A percentile compares a stretch with the other conserved stretches of the same genome.
Conservation (phyloP, 2,329 filamentous ascomycete species). For the Pseudopyrenochaeta lycopersici region DNA sequence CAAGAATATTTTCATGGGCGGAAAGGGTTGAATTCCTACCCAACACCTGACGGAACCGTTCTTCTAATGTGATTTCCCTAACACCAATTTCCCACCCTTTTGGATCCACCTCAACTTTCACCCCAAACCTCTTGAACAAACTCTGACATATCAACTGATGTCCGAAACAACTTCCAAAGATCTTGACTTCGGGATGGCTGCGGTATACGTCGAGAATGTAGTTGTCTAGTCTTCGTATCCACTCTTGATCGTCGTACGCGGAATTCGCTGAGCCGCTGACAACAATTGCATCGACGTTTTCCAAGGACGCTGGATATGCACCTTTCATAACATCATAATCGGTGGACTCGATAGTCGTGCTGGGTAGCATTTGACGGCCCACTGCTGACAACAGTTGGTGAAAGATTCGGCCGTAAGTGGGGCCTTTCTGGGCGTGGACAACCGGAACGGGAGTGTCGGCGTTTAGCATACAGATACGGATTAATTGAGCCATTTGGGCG, state of each 20-base stretch:
- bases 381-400: slow-evolving; percentile 32
- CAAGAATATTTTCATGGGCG: neutral
- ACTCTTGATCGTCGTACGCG: slow-evolving; percentile 38
- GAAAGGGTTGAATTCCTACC: neutral
- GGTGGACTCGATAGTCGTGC: slow-evolving; percentile 32
- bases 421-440: slow-evolving; percentile 23
- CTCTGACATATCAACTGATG: slow-evolving; percentile 54
- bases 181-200: slow-evolving; percentile 40
- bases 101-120: slow-evolving; percentile 33
- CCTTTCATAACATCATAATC: slow-evolving; percentile 49
- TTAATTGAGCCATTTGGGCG: slow-evolving; percentile 2
- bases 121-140: slow-evolving; percentile 43
- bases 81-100: slow-evolving; percentile 42
- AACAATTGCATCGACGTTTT: slow-evolving; percentile 48
- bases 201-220: slow-evolving; percentile 47
- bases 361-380: slow-evolving; percentile 11
- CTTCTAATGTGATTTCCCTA: slow-evolving; percentile 24
- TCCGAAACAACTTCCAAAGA: slow-evolving; percentile 57
- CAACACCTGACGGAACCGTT: slow-evolving; percentile 15
- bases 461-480: slow-evolving; percentile 40
- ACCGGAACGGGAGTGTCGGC: slow-evolving; percentile 39
- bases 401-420: slow-evolving; percentile 43
- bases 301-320: slow-evolving; percentile 45
- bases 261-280: slow-evolving; percentile 51
- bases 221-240: slow-evolving; percentile 32